Base-by-base conservation (phyloP, 805 yeast genomes). In the Hanseniaspora lachancei region DNA sequence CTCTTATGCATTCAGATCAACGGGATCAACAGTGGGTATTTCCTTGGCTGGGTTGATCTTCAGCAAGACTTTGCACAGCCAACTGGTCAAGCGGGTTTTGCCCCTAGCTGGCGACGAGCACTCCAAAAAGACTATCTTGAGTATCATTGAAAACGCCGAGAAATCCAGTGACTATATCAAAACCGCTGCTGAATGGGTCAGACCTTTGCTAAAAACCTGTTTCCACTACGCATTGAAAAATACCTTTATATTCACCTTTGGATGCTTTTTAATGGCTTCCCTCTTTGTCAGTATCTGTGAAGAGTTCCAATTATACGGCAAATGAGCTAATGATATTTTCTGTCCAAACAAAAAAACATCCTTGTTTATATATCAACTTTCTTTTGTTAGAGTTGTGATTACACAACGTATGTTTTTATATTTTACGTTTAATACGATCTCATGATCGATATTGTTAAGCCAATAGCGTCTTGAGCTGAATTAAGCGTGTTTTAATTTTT, bases 21-120 rank as follows among this genome's bases (percentile, higher is more conserved):
- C 89, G 0, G 95, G 95, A 0, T 83, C 91, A n/a, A 84, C 93
- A 0, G 68, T 86, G 49, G 95, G 95, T 40, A 89, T 87, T 16
- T 72, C 88, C 0, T 65, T 81, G 46, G 84, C 82, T 0, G 78
- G 84, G 5, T 81, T 85, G 5, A 73, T 83, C 23, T 82, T 83
- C 67, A 80, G 78, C 48, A 67, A 70, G 44, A 64, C 73, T 3
- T 68, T 82, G 34, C 62, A 65, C 23, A 44, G 55, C 1, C 60
- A 62, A 39, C 60, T 77, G 39, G 47, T 55, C 1, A 52, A 48
- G 0, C 63, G 66, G 13, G 72, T 77, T 23, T 58, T 72, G 23
- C 57, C 58, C 10, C 66, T 62, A 47, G 65, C 65, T 18, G 72
- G 73, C 5, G 63, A 62, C 6, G 69, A 65, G 13, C 74, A 76